phyloP scores from a whole-genome alignment of 2,329 filamentous ascomycete genomes.

The Fusarium tuaranense region DNA sequence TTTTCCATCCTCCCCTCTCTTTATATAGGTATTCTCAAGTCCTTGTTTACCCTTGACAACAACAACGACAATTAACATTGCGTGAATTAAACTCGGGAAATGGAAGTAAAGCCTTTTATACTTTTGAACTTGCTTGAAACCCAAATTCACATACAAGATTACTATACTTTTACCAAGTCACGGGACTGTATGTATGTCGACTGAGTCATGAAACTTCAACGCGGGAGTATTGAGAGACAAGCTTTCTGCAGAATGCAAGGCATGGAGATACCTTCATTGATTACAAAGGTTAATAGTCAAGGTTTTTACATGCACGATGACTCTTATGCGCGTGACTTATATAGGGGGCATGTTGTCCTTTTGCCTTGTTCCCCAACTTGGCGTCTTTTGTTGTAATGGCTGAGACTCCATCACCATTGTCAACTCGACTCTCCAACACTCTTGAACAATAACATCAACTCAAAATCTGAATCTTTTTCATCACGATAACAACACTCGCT shows the following conservation, averaged over 20 bases:
- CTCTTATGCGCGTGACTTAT: background rate
- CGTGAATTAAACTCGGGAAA: background rate
- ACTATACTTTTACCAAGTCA: background rate
- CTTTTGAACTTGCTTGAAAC: conserved; percentile 5
- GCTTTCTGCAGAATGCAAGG: background rate
- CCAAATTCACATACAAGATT: conserved; percentile 1
- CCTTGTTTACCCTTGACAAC: background rate
- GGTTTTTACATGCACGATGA: background rate
- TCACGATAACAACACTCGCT: background rate
- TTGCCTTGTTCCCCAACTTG: background rate
- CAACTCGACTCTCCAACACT: background rate
- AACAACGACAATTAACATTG: background rate
- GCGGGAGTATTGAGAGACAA: background rate
- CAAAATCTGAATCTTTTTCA: background rate
- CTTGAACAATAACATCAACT: background rate
- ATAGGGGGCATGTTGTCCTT: background rate
- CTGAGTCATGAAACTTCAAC: background rate
- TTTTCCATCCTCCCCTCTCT: background rate
- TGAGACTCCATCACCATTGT: background rate
- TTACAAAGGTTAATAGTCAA: background rate
- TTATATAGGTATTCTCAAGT: too few species aligned
- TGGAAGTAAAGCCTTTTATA: background rate
- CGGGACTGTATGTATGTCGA: background rate
- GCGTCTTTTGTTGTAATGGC: background rate
- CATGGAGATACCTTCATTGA: background rate